These are phyloP conservation scores for Voacanga thouarsii DNA, from an alignment of 257 asterid species.

Conservation along the genomic window DNA sequence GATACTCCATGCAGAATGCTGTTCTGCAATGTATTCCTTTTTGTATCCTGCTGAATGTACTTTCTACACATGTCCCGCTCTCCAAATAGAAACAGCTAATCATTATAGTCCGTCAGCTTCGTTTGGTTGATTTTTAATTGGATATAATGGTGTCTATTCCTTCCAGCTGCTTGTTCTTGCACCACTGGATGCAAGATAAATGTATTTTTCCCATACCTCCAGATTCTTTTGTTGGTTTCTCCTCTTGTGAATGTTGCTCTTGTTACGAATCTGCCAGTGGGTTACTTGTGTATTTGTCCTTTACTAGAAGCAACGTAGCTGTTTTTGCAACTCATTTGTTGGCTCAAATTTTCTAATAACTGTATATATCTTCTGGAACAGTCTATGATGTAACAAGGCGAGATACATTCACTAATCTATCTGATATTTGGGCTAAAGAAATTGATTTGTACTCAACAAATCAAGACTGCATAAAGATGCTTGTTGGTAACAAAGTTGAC, in stretches of 20 bases:
- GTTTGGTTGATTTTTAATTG: background rate
- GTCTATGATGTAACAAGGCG: slow-evolving; percentile 14
- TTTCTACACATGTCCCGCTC: too few relatives aligned
- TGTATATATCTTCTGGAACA: background rate
- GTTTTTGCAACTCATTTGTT: background rate
- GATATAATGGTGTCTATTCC: background rate
- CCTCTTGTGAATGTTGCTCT: background rate
- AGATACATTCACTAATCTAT: slow-evolving; percentile 8
- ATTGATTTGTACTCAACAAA: slow-evolving; percentile 13
- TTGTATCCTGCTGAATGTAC: background rate
- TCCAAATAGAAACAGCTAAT: background rate
- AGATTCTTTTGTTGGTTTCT: background rate
- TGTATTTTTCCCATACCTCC: background rate
- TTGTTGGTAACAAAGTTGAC: slow-evolving; percentile 15
- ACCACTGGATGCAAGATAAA: background rate
- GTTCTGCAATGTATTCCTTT: background rate
- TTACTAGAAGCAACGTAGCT: background rate
- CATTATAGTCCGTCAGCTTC: background rate
- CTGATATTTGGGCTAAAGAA: slow-evolving; percentile 15
- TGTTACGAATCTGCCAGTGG: background rate
- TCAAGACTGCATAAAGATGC: slow-evolving; percentile 15
- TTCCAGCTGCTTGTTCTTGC: background rate
- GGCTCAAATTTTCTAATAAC: background rate
- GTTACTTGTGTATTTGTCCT: background rate
- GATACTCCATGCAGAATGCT: background rate